These are phyloP conservation scores for Halophytophthora batemanensis DNA, from an alignment of 352 stramenopile species.

Conservation along the genomic window DNA sequence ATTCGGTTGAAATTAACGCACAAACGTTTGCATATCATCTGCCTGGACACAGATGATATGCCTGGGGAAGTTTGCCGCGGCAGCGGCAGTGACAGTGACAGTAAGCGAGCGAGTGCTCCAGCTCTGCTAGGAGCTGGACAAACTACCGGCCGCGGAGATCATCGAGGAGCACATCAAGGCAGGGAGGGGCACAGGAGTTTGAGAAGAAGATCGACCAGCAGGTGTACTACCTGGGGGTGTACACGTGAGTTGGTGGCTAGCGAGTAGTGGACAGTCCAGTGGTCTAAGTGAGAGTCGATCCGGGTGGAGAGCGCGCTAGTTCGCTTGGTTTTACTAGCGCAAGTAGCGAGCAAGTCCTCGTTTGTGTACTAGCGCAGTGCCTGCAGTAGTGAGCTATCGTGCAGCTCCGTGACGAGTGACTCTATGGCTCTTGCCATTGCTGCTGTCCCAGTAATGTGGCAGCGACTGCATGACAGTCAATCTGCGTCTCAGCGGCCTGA, in stretches of 20 bases:
- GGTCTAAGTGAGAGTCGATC: neutral
- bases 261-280: neutral
- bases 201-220: slow-evolving; percentile 37
- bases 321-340: too few relatives aligned
- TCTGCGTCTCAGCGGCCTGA: too few relatives aligned
- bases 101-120: slow-evolving; percentile 42
- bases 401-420: too few relatives aligned
- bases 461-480: too few relatives aligned
- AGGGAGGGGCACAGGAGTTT: slow-evolving; percentile 39
- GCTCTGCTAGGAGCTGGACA: slow-evolving; percentile 48
- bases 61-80: slow-evolving; percentile 52
- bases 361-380: too few relatives aligned
- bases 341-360: too few relatives aligned
- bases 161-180: slow-evolving; percentile 41
- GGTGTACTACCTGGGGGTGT: slow-evolving; percentile 47
- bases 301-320: too few relatives aligned
- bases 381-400: too few relatives aligned
- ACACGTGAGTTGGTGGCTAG: slow-evolving; percentile 21
- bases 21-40: slow-evolving; percentile 74
- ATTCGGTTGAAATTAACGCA: slow-evolving; percentile 42
- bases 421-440: too few relatives aligned
- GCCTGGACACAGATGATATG: slow-evolving; percentile 74
- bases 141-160: slow-evolving; percentile 20
- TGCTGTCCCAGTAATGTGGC: too few relatives aligned
- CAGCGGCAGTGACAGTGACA: too few relatives aligned